phyloP scores from a whole-genome alignment of 345 rosid genomes.

The Citropsis articulata region DNA sequence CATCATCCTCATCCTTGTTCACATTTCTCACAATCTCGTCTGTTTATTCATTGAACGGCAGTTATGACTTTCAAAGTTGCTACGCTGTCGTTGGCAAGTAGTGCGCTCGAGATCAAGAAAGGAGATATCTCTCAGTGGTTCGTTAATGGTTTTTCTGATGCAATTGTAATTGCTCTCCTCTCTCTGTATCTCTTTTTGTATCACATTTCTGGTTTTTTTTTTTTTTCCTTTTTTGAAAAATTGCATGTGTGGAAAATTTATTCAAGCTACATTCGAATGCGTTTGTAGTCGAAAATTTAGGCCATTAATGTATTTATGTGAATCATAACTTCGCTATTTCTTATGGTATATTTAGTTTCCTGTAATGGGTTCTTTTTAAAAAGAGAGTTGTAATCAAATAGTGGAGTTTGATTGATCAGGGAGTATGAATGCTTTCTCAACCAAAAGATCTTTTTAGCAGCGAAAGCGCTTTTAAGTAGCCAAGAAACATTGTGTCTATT shows the following conservation, averaged over 20 bases:
- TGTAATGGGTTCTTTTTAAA: too few species aligned
- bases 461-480: background rate
- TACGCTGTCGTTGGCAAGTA: background rate
- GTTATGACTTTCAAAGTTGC: background rate
- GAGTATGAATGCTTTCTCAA: too few species aligned
- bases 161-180: conserved; percentile 40
- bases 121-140: conserved; percentile 87
- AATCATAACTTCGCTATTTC: too few species aligned
- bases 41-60: background rate
- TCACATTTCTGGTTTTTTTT: background rate
- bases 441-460: too few species aligned
- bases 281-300: too few species aligned
- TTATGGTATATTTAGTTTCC: too few species aligned
- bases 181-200: background rate
- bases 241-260: too few species aligned
- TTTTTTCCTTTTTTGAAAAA: background rate
- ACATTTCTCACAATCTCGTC: background rate
- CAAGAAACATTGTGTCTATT: background rate
- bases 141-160: conserved; percentile 68
- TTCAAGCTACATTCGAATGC: too few species aligned
- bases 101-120: conserved; percentile 52
- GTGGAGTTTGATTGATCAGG: too few species aligned
- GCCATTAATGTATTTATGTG: too few species aligned
- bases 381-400: too few species aligned
- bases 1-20: background rate